These are phyloP conservation scores for Termitomyces sp. DNA, from an alignment of 768 basidiomycete species.

Conservation along the genomic window DNA sequence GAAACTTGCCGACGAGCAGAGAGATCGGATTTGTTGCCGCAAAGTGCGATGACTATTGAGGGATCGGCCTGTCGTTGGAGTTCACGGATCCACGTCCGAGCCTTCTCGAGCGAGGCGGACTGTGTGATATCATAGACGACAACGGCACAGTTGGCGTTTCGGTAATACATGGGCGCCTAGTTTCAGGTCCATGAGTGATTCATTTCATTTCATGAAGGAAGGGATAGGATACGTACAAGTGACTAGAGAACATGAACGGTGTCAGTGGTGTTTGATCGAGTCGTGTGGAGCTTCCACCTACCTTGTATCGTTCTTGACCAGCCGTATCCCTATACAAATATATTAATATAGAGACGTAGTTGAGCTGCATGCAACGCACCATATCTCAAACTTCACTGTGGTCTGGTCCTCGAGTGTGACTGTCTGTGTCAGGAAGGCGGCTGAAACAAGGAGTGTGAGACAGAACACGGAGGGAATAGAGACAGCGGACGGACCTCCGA, in stretches of 20 bases:
- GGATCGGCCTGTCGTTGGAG: constrained; percentile 97
- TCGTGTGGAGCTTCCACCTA: constrained; percentile 22
- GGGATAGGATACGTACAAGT: constrained; percentile 34
- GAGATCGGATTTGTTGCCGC: constrained; percentile 93
- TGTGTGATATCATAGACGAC: constrained; percentile 98
- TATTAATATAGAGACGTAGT: constrained; percentile 1
- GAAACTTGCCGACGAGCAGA: constrained; percentile 79
- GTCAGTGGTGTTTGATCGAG: constrained; percentile 8
- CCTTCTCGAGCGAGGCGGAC: constrained; percentile 87
- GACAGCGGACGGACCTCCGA: constrained; percentile 55
- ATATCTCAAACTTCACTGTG: constrained; percentile 97
- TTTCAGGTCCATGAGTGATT: background rate
- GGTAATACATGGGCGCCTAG: constrained; percentile 95
- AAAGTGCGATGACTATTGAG: constrained; percentile 91
- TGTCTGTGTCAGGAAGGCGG: constrained; percentile 98
- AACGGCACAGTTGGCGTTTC: constrained; percentile 90
- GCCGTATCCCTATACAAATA: constrained; percentile 75
- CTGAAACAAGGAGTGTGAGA: constrained; percentile 34
- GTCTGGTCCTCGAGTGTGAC: constrained; percentile 86
- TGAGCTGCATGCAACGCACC: constrained; percentile 43
- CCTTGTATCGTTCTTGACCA: constrained; percentile 94
- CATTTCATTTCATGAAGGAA: constrained; percentile 1
- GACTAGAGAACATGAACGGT: constrained; percentile 15
- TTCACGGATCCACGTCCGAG: constrained; percentile 93
- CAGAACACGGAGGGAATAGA: background rate